phyloP scores from a whole-genome alignment of 116 monocot genomes.

The Dioscorea cayenensis region DNA sequence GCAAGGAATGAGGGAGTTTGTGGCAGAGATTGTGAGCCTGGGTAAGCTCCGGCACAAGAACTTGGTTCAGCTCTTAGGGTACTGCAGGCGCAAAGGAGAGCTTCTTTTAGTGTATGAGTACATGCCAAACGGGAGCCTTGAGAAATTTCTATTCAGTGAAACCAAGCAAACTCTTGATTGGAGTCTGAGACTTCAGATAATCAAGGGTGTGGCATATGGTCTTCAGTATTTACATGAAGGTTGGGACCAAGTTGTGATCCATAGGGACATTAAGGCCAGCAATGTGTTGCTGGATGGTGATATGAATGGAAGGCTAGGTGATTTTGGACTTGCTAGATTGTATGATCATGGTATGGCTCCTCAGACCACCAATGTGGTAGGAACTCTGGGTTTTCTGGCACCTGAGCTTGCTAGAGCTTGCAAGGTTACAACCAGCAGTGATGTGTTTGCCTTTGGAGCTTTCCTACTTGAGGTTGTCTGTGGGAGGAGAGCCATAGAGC shows the following conservation, averaged over 20 bases:
- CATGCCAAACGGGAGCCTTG: slow-evolving; percentile 42
- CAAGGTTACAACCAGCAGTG: slow-evolving; percentile 22
- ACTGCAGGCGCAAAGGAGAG: slow-evolving; percentile 35
- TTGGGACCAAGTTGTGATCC: slow-evolving; percentile 63
- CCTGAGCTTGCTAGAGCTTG: slow-evolving; percentile 26
- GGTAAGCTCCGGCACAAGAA: slow-evolving; percentile 30
- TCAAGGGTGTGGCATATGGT: slow-evolving; percentile 46
- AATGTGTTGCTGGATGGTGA: slow-evolving; percentile 51
- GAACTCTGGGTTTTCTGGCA: slow-evolving; percentile 32
- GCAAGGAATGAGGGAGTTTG: slow-evolving; percentile 31
- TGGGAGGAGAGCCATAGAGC: slow-evolving; percentile 42
- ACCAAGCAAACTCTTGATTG: slow-evolving; percentile 16
- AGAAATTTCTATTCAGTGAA: slow-evolving; percentile 20
- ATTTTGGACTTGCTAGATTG: slow-evolving; percentile 45
- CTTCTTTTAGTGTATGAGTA: slow-evolving; percentile 41
- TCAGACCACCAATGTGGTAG: slow-evolving; percentile 31
- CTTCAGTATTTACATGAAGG: slow-evolving; percentile 70
- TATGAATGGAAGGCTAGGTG: slow-evolving; percentile 41
- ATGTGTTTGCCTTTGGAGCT: slow-evolving; percentile 39
- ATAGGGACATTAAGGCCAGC: slow-evolving; percentile 69
- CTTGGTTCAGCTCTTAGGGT: slow-evolving; percentile 32
- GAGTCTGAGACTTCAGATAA: slow-evolving; percentile 18
- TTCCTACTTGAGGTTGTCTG: slow-evolving; percentile 54
- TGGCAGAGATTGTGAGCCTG: slow-evolving; percentile 36
- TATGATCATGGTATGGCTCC: slow-evolving; percentile 34